Evolutionary conservation across 140 eudicot genomes (phyloP), one percentile per base, ranked within the genome.

Genomic region (Stevia rebaudiana): DNA sequence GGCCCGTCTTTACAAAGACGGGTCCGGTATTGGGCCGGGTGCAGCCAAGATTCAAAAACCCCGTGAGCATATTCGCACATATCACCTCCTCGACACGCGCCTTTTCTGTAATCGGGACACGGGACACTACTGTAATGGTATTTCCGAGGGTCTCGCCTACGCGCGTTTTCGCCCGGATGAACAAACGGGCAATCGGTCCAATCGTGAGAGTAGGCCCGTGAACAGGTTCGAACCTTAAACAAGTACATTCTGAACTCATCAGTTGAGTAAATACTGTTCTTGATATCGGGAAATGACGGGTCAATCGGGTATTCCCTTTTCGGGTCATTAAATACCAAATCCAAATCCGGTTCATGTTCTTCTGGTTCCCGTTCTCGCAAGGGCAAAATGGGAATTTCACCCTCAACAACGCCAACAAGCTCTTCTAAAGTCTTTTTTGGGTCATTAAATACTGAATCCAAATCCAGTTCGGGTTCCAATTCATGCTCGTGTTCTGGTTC

Each of bases 41-140:
- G 97, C 0, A 90, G 88, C 97, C 97, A 90, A 52, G 94, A 84
- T 63, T 90, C 97, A 17, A 90, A 86, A 52, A 90, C 97, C 16
- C 97, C 97, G 73, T 90, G 97, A 7, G 97, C 97, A n/a, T 90
- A 90, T 24, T 90, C 97, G 51, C 97, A 90, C 95, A 90, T 82
- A 74, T 90, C 97, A 8, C 85, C 97, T n/a, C 95, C 79, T 73
- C 95, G 80, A 37, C 97, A 90, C 3, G 97, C 79, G 22, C 95
- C 95, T 76, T 90, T 90, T 0, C 95, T 73, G 22, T 87, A 90
- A 68, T 90, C 97, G 12, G 95, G 97, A 54, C 97, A 90, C 6
- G 95, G 97, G 0, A 90, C 97, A 56, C 97, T 87, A 64, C 97
- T 90, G 70, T 90, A 90, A 36, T 90, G 97, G 70, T 57, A 90